Evolutionary conservation across 148 eudicot genomes (phyloP), one percentile per base, ranked within the genome.

Genomic region (Dysphania ambrosioides): DNA sequence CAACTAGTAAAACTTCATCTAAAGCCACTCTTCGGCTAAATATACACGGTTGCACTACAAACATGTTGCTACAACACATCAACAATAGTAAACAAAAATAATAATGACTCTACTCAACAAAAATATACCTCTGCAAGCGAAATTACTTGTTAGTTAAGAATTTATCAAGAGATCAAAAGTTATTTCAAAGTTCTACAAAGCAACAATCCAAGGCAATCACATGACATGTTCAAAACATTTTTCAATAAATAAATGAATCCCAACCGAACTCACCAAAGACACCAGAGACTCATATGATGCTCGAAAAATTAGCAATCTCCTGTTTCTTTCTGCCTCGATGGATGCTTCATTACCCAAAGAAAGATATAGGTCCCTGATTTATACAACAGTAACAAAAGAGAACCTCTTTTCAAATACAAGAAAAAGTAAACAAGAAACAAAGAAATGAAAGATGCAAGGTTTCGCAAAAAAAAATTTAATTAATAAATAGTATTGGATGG

Each of bases 271-370:
- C 85, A 95, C 99, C 94, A 95, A 83, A 76, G 99, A 90, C 74
- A 90, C 96, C 69, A 95, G 90, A 68, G 99, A 85, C 78, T 95
- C 99, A 85, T 90, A 95, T 30, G 96, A 87, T 47, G 97, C 75
- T 73, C 93, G 89, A 61, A 92, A 95, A 79, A 90, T 78, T 72
- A 78, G 83, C 82, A 90, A 71, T 80, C 96, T 85, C 63, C 91
- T 82, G 51, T 83, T 87, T 87, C 96, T 88, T 79, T 95, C 99
- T 42, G 92, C 90, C 72, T 92, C 96, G 66, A 85, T 84, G 38
- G 85, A 79, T 75, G 91, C 86, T 79, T 92, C 98, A 80, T 81
- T 78, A 35, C 86, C 91, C 77, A 76, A 77, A 72, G 91, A 75
- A 53, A 74, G 61, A 74, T 90, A 87, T 35, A 90, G 83, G 60